phyloP scores from a whole-genome alignment of 306 rosid genomes.

The Quercus parvula region DNA sequence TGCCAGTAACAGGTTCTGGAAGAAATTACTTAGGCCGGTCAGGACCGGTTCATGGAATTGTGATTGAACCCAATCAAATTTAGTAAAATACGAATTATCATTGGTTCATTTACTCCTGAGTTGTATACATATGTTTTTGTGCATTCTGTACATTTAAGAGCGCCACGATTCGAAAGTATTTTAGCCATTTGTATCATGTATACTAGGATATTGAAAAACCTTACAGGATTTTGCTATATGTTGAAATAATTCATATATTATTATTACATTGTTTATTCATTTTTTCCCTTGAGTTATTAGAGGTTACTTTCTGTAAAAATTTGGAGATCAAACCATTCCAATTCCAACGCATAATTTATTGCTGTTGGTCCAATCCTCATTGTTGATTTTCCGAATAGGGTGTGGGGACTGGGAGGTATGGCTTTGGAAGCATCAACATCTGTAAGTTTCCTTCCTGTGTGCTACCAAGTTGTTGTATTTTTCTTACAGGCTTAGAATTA shows the following conservation, averaged over 20 bases:
- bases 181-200: neutral
- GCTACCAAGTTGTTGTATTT: no score
- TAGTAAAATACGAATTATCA: constrained; percentile 13
- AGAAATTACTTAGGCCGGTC: constrained; percentile 13
- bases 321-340: neutral
- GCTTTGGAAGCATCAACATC: no score
- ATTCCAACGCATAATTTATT: neutral
- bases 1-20: constrained; percentile 26
- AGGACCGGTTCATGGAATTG: constrained; percentile 45
- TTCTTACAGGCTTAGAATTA: neutral
- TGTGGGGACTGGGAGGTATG: no score
- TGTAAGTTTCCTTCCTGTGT: no score
- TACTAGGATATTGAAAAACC: neutral
- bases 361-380: neutral
- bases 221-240: neutral
- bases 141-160: constrained; percentile 1
- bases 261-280: neutral
- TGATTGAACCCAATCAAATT: constrained; percentile 49
- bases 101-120: constrained; percentile 1
- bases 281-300: neutral
- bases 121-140: neutral
- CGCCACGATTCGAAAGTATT: neutral
- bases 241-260: neutral
- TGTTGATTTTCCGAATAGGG: neutral
- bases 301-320: no score